phyloP scores from a whole-genome alignment of 139 green algal species.

The Desmodesmus armatus region DNA sequence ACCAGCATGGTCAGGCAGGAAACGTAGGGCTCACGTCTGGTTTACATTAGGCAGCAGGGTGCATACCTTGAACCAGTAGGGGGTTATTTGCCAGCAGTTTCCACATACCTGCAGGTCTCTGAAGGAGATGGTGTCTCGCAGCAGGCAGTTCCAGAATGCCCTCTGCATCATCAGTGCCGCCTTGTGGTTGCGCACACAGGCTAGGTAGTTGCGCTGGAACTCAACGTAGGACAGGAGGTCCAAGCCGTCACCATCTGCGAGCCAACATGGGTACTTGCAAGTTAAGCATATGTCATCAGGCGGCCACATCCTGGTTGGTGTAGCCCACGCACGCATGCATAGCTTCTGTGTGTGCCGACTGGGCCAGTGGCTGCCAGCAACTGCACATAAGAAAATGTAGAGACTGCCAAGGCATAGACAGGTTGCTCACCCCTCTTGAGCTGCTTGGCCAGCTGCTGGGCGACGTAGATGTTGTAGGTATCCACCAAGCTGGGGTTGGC shows the following conservation, averaged over 20 bases:
- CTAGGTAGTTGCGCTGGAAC: constrained; percentile 48
- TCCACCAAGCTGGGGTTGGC: constrained; percentile 43
- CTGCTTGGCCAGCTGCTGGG: constrained; percentile 17
- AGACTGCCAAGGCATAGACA: no score
- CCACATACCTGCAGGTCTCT: constrained; percentile 11
- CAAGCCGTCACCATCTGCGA: constrained; percentile 28
- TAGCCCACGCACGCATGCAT: no score
- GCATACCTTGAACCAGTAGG: no score
- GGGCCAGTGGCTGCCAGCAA: background rate
- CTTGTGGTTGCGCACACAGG: constrained; percentile 47
- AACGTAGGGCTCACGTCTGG: no score
- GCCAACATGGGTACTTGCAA: background rate
- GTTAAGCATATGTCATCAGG: background rate
- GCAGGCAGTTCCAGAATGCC: constrained; percentile 54
- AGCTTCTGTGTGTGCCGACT: no score
- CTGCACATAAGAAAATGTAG: no score
- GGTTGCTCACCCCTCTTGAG: background rate
- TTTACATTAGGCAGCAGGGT: no score
- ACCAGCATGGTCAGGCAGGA: no score
- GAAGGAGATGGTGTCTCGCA: constrained; percentile 53
- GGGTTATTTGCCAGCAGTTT: no score
- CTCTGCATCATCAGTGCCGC: constrained; percentile 47
- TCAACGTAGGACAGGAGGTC: constrained; percentile 61
- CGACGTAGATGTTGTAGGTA: constrained; percentile 38
- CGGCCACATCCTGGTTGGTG: no score